Evolutionary conservation across 2,329 filamentous ascomycete species (phyloP).

Genomic region (Hypoxylon sp.): DNA sequence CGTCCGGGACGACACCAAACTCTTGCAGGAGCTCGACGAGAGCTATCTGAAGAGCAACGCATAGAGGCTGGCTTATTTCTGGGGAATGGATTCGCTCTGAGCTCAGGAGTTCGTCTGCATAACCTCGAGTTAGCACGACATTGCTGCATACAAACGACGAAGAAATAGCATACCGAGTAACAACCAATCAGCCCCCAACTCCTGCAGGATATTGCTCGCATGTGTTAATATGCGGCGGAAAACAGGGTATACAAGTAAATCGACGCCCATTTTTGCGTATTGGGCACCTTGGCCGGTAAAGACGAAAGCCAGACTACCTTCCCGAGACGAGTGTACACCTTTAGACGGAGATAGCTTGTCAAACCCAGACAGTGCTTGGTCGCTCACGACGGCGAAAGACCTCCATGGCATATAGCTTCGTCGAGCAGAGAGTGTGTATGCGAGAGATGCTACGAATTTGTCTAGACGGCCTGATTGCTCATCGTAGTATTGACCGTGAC

Average conservation of each 20-base stretch:
- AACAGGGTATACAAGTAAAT: no score
- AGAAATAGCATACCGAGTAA: constrained; percentile 6
- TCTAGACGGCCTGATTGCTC: background rate
- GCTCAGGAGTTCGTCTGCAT: background rate
- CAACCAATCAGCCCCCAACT: background rate
- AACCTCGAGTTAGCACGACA: no score
- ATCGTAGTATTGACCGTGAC: background rate
- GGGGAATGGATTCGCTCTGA: background rate
- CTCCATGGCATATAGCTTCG: constrained; percentile 9
- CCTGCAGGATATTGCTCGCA: constrained; percentile 9
- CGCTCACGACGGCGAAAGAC: background rate
- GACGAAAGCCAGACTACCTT: constrained; percentile 33
- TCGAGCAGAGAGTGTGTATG: constrained; percentile 11
- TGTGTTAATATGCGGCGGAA: no score
- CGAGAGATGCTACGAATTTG: background rate
- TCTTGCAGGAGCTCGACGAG: constrained; percentile 18
- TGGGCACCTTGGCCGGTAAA: constrained; percentile 44
- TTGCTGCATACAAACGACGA: background rate
- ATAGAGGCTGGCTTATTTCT: background rate
- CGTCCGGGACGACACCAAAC: constrained; percentile 19
- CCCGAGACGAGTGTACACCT: background rate
- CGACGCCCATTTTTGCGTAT: constrained; percentile 37
- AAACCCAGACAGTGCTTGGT: background rate
- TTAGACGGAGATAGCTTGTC: no score
- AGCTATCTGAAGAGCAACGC: background rate